phyloP scores from a whole-genome alignment of 345 rosid species.

The Populus euphratica region DNA sequence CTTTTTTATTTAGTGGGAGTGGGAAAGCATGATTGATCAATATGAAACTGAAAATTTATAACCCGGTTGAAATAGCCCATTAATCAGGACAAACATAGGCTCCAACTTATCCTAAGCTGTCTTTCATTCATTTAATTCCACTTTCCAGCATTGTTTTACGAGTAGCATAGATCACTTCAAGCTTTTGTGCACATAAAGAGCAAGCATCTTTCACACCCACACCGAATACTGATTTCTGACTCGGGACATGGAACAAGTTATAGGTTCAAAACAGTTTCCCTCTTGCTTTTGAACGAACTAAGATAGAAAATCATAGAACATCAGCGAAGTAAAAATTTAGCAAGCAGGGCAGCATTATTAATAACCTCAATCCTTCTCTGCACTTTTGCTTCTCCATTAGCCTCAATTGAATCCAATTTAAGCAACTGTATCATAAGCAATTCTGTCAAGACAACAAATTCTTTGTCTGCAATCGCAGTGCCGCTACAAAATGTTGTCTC shows the following conservation, averaged over 20 bases:
- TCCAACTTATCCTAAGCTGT: slow-evolving; percentile 5
- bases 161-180: not conserved
- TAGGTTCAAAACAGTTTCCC: not conserved
- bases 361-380: slow-evolving; percentile 48
- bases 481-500: slow-evolving; percentile 34
- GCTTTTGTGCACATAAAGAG: slow-evolving; percentile 18
- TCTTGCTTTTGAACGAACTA: not conserved
- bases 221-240: not conserved
- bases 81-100: slow-evolving; percentile 8
- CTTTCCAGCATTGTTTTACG: slow-evolving; percentile 24
- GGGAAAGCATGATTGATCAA: not conserved
- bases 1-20: not conserved
- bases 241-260: not conserved
- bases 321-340: not conserved
- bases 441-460: slow-evolving; percentile 42
- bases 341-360: not conserved
- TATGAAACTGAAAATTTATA: not conserved
- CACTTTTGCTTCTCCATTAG: slow-evolving; percentile 49
- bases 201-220: not conserved
- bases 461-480: slow-evolving; percentile 35
- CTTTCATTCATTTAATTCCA: slow-evolving; percentile 10
- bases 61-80: not conserved
- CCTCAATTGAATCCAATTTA: slow-evolving; percentile 43
- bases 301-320: not conserved
- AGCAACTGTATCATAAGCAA: slow-evolving; percentile 47